Evolutionary conservation across 495 filamentous ascomycete genomes (phyloP).

Genomic region (Podospora pseudocomata): DNA sequence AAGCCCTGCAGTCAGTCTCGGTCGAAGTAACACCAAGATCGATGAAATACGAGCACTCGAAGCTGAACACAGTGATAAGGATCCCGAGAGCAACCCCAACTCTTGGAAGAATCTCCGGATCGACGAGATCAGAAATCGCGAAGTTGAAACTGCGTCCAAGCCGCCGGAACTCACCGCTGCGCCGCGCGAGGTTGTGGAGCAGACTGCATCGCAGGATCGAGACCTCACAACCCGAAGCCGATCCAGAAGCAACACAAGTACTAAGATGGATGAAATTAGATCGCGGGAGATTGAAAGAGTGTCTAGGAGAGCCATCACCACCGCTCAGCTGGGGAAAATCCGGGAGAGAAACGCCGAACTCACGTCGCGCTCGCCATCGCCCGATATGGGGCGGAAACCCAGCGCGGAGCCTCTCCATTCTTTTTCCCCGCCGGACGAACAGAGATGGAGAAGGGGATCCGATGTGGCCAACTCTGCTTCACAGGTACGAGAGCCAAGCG

Average conservation of each 20-base stretch:
- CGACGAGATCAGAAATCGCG: constrained; percentile 51
- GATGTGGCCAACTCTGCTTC: constrained; percentile 4
- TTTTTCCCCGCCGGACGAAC: constrained; percentile 24
- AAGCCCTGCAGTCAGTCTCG: constrained; percentile 52
- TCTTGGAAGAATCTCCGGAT: constrained; percentile 31
- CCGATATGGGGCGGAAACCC: constrained; percentile 27
- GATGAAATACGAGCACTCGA: constrained; percentile 43
- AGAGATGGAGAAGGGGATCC: constrained; percentile 33
- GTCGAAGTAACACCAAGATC: constrained; percentile 41
- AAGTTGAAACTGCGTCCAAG: constrained; percentile 42
- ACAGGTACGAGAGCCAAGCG: not conserved
- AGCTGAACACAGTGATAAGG: constrained; percentile 24
- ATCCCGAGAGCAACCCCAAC: constrained; percentile 2
- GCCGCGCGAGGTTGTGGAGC: constrained; percentile 2
- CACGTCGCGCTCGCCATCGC: constrained; percentile 35
- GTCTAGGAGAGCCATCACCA: constrained; percentile 56
- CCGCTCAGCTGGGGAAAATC: constrained; percentile 56
- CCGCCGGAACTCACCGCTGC: constrained; percentile 16
- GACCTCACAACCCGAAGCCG: constrained; percentile 10
- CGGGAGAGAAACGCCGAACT: constrained; percentile 49
- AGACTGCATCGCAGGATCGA: not conserved
- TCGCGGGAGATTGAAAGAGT: constrained; percentile 57
- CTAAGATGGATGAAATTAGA: constrained; percentile 53
- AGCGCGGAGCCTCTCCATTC: constrained; percentile 24
- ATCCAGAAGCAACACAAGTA: constrained; percentile 28